Evolutionary conservation across 2,329 filamentous ascomycete species (phyloP), one percentile per base, ranked within the genome.

Genomic region (Epichloe glyceriae): DNA sequence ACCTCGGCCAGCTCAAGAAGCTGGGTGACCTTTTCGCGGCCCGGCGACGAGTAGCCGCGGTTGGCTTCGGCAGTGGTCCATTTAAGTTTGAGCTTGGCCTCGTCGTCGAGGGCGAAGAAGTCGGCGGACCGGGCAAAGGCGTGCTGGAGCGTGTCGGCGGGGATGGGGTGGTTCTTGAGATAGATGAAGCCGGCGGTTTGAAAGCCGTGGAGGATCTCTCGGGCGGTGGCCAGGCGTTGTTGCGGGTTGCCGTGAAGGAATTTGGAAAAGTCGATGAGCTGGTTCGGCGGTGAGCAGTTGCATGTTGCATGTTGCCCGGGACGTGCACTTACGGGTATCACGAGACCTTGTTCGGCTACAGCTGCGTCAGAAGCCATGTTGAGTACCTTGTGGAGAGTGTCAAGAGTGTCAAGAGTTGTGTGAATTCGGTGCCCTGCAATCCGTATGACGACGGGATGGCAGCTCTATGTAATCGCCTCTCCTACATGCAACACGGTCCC

Each of bases 121-220:
- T 72, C 69, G 47, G 82, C 80, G 5, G 85, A 89, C 51, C 75
- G 73, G 54, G 71, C 64, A 64, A 93, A 94, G 53, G 84, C 76
- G 52, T 75, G 67, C 53, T 75, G 65, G 12, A 88, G 70, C 10
- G 75, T 74, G 8, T 76, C 69, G 3, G 76, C 60, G 0, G 81
- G 68, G 53, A 95, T 84, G 40, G 85, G 79, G 57, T 91, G 83
- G 66, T 91, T 86, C 59, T 83, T 83, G 39, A 95, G 79, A 68
- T 95, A 95, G 62, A 96, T 79, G 72, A 96, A 95, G 52, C 90
- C 90, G 2, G 89, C 86, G 1, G 78, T 83, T 60, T 89, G 85
- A 71, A 96, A 95, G 41, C 87, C 89, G 49, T 80, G 63, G 12
- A 91, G 80, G 57, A 95, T 82, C 40, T 84, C 79, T 49, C 80